Evolutionary conservation across 768 basidiomycete genomes (phyloP), one percentile per base, ranked within the genome.

Genomic region (Calvatia gigantea): DNA sequence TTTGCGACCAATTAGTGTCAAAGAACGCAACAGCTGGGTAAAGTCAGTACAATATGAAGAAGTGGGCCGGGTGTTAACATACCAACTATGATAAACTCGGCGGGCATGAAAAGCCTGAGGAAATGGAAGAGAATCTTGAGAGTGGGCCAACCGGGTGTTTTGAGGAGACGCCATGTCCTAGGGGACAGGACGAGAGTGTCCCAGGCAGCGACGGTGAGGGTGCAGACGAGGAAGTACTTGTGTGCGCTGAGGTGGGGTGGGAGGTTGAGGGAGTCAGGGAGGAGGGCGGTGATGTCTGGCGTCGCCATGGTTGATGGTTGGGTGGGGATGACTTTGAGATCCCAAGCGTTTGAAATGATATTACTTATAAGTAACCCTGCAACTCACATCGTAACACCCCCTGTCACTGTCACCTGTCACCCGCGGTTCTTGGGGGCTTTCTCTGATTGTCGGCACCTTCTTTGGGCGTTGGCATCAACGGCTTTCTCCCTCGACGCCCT

Each of bases 151-250:
- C 75, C 80, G 23, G 78, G 74, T 9, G 78, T 73, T 61, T 79
- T 82, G 58, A 84, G 67, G 56, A 94, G 82, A 27, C 85, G 80
- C 81, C 85, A 92, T 44, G 86, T 84, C 52, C 91, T 74, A 0
- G 91, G 91, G 7, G 85, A 86, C 46, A 94, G 80, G 32, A 94
- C 91, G 63, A 94, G 83, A 32, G 90, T 85, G 64, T 94, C 91
- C 91, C 91, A 93, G 6, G 91, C 91, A 0, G 90, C 87, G 54
- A 94, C 89, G 51, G 91, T 94, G 59, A 94, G 82, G 0, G 91
- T 90, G 75, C 91, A 94, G 60, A 93, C 91, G 44, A 89, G 82
- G 67, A 93, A 91, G 63, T 94, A 94, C 70, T 93, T 92, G 77
- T 92, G 91, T 0, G 91, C 91, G 28, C 81, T 83, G 32, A 93